Conservation (phyloP, 768 basidiomycete species). For the Sarcodon sp. region DNA sequence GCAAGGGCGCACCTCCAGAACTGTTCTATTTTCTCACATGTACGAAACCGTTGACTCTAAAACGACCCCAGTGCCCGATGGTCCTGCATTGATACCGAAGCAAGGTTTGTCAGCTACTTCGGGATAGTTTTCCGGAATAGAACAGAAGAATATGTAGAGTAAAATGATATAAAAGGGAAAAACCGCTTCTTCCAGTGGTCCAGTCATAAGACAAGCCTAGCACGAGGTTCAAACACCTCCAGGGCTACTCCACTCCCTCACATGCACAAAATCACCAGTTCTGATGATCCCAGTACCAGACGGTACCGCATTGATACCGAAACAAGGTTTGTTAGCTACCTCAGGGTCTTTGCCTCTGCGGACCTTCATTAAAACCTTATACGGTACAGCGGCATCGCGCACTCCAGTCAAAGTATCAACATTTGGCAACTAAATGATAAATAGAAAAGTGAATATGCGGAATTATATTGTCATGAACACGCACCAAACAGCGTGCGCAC, state of each 20-base stretch:
- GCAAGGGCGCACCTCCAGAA: conserved; percentile 6
- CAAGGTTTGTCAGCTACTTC: conserved; percentile 37
- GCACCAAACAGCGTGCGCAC: conserved; percentile 62
- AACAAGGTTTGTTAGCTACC: conserved; percentile 38
- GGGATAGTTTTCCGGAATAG: conserved; percentile 18
- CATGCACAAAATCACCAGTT: conserved; percentile 46
- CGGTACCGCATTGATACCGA: conserved; percentile 56
- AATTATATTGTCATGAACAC: conserved; percentile 9
- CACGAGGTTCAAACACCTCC: conserved; percentile 6
- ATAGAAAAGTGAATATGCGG: not conserved
- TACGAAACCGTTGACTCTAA: conserved; percentile 49
- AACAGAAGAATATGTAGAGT: not conserved
- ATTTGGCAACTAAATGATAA: conserved; percentile 50
- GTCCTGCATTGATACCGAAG: conserved; percentile 55
- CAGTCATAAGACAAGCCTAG: too few species aligned
- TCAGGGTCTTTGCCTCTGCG: conserved; percentile 43
- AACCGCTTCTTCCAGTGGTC: too few species aligned
- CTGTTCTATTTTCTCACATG: conserved; percentile 12
- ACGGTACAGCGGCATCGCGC: conserved; percentile 63
- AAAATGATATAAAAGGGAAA: not conserved
- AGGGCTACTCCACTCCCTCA: conserved; percentile 12
- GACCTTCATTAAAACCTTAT: conserved; percentile 64
- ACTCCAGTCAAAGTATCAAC: conserved; percentile 51
- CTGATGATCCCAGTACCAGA: conserved; percentile 33
- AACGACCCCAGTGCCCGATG: conserved; percentile 36